Evolutionary conservation across 2,329 filamentous ascomycete species (phyloP), one percentile per base, ranked within the genome.

Genomic region (Epichloe glyceriae): DNA sequence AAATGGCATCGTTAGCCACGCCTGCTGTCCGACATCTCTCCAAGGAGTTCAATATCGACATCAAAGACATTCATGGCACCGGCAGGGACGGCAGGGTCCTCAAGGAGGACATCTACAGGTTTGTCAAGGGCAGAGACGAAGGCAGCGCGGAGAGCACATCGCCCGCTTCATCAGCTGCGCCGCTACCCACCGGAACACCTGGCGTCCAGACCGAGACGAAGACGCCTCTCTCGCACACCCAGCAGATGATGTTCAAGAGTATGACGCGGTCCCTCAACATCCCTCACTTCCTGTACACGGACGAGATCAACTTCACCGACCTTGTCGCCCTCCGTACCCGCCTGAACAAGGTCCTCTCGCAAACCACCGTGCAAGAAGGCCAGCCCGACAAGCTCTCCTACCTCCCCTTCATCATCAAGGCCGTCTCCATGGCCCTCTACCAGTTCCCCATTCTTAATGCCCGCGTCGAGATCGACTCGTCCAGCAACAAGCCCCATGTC

Each of bases 391-490:
- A 90, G 68, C 73, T 96, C 52, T 95, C 91, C 1, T 93, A 88
- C 66, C 80, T 98, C 8, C 88, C 93, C 4, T 96, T 98, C 72
- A 84, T 97, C 63, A 81, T 98, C 71, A 98, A 98, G 71, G 91
- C 93, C 30, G 82, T 96, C 45, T 97, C 91, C 19, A 73, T 95
- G 56, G 82, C 90, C 1, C 74, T 98, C 3, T 76, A 84, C 61
- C 78, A 85, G 54, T 91, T 88, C 66, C 91, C 93, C 1, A 74
- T 93, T 38, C 81, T 98, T 54, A 98, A 98, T 64, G 82, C 90
- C 3, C 81, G 87, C 52, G 79, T 98, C 22, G 88, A 96, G 58
- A 79, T 97, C 19, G 88, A 96, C 59, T 54, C 72, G 41, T 71
- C 75, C 53, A 71, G 74, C 7, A 70, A 72, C 50, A 91, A 87